Conservation (phyloP, 2,329 filamentous ascomycete genomes). For the Annulohypoxylon truncatum region DNA sequence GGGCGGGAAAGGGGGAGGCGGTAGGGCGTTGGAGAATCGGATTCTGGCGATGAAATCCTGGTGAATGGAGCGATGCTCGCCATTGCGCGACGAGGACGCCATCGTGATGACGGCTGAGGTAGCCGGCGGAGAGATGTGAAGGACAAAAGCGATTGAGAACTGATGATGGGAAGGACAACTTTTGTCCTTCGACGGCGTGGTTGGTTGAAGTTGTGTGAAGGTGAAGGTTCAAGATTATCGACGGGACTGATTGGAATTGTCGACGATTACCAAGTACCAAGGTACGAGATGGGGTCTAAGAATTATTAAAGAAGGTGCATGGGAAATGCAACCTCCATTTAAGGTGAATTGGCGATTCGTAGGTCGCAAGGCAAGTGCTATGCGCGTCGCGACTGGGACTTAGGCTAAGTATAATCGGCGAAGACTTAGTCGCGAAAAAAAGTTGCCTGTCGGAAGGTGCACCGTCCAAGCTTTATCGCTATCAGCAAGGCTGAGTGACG, state of each 20-base stretch:
- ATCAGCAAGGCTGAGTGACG: not conserved
- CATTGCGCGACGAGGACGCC: constrained; percentile 59
- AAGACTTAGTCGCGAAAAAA: constrained; percentile 28
- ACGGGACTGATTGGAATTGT: constrained; percentile 2
- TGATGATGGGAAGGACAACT: constrained; percentile 1
- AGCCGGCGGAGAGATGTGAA: not conserved
- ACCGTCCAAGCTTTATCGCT: constrained; percentile 33
- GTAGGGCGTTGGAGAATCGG: constrained; percentile 94
- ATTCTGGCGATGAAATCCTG: constrained; percentile 98
- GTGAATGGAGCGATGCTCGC: constrained; percentile 73
- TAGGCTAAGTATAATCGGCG: not conserved
- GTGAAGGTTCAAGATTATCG: not conserved
- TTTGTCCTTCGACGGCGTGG: not conserved
- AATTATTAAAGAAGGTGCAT: not conserved
- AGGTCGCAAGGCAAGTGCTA: constrained; percentile 1
- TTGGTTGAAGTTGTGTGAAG: not conserved
- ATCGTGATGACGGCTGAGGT: constrained; percentile 45
- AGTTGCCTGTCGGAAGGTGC: constrained; percentile 15
- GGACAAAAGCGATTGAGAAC: constrained; percentile 2
- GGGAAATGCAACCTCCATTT: not conserved
- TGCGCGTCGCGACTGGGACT: constrained; percentile 29
- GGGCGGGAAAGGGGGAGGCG: constrained; percentile 91
- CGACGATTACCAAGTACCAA: constrained; percentile 1
- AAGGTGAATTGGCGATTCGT: constrained; percentile 6
- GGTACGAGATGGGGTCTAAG: not conserved